phyloP scores from a whole-genome alignment of 768 basidiomycete genomes.

The Lactifluus echinatus region DNA sequence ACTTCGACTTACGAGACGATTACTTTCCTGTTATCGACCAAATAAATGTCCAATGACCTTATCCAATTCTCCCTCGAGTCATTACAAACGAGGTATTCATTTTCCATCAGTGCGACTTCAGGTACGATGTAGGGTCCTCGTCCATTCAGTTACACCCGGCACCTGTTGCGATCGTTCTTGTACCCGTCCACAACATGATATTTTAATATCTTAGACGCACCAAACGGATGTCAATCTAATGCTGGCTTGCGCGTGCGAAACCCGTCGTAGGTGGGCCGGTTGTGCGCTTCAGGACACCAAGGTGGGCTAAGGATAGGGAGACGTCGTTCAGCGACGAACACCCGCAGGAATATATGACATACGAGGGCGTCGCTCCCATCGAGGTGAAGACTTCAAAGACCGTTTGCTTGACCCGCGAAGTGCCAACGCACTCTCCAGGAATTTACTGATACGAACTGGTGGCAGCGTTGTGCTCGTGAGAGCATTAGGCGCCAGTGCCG shows the following conservation, averaged over 20 bases:
- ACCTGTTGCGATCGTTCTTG: not conserved
- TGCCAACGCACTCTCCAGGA: constrained; percentile 7
- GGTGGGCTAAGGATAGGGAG: not conserved
- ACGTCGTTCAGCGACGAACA: not conserved
- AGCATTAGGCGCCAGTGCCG: not conserved
- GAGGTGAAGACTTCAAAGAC: not conserved
- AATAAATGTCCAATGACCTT: not conserved
- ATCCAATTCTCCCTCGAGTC: not conserved
- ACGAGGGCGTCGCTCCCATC: constrained; percentile 20
- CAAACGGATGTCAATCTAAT: not conserved
- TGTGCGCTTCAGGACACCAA: constrained; percentile 15
- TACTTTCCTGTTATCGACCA: not conserved
- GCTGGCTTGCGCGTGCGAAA: constrained; percentile 8
- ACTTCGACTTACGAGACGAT: not conserved
- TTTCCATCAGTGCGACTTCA: not conserved
- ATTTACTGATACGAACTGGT: constrained; percentile 12
- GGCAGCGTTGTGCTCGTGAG: not conserved
- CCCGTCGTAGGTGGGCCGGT: constrained; percentile 10
- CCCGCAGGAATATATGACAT: not conserved
- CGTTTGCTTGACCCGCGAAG: not conserved
- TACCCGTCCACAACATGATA: not conserved
- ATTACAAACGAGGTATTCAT: not conserved
- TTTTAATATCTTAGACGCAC: not conserved
- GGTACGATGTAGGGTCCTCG: not conserved
- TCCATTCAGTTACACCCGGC: not conserved